Evolutionary conservation across 345 rosid species (phyloP).

Genomic region (Arabidopsis arenosa): DNA sequence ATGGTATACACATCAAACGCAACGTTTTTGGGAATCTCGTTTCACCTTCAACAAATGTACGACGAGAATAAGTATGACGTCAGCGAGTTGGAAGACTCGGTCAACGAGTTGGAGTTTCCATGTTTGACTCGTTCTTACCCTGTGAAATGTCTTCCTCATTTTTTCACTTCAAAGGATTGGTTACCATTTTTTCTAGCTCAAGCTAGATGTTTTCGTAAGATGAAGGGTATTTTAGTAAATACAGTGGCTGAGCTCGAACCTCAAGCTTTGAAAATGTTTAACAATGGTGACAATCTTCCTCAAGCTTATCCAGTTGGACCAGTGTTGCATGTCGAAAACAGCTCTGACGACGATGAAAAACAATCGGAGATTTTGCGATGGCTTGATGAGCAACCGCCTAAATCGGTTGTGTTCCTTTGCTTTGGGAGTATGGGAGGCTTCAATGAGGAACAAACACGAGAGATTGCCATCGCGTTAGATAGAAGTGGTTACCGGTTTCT

Average conservation of each 20-base stretch:
- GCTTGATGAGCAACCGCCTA: slow-evolving; percentile 58
- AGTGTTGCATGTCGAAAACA: too few relatives aligned
- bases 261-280: too few relatives aligned
- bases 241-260: too few relatives aligned
- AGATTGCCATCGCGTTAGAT: slow-evolving; percentile 54
- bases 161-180: not conserved
- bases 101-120: slow-evolving; percentile 45
- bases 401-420: slow-evolving; percentile 64
- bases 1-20: slow-evolving; percentile 53
- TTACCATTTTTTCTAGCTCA: not conserved
- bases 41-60: slow-evolving; percentile 37
- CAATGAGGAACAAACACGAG: slow-evolving; percentile 49
- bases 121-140: slow-evolving; percentile 45
- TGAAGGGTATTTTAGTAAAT: slow-evolving; percentile 48
- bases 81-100: slow-evolving; percentile 46
- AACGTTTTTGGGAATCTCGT: slow-evolving; percentile 38
- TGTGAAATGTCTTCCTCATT: slow-evolving; percentile 39
- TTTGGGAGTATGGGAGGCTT: slow-evolving; percentile 71
- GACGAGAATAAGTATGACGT: slow-evolving; percentile 33
- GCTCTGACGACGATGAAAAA: too few relatives aligned
- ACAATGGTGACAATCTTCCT: too few relatives aligned
- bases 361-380: slow-evolving; percentile 25
- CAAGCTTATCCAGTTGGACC: too few relatives aligned
- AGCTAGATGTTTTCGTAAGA: slow-evolving; percentile 34
- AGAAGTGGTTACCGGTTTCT: slow-evolving; percentile 52